phyloP scores from a whole-genome alignment of 2,329 filamentous ascomycete species.

The Beauveria pseudobassiana region DNA sequence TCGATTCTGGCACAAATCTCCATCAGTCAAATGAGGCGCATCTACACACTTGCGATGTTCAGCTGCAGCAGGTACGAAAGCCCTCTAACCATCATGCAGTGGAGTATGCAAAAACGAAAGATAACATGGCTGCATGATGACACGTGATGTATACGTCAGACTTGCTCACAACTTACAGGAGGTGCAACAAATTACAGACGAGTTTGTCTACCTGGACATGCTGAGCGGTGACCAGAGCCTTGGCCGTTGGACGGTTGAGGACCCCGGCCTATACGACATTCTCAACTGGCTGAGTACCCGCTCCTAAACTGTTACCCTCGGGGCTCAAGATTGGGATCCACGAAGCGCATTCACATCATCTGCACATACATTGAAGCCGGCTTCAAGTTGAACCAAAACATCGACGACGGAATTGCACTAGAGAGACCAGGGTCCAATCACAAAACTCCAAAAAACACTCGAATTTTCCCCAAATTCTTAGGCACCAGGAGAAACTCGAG shows the following conservation, averaged over 20 bases:
- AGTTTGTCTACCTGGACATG: constrained; percentile 49
- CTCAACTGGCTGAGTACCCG: constrained; percentile 48
- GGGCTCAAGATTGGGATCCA: background rate
- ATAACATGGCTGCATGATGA: background rate
- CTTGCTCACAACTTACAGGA: constrained; percentile 34
- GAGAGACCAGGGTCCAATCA: background rate
- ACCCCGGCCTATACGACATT: constrained; percentile 50
- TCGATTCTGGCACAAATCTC: constrained; percentile 42
- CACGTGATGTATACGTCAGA: background rate
- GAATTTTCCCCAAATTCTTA: no score
- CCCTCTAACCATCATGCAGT: background rate
- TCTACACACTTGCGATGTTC: constrained; percentile 47
- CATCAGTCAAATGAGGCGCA: constrained; percentile 38
- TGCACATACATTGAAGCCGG: background rate
- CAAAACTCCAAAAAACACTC: no score
- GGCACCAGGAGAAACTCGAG: background rate
- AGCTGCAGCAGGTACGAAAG: constrained; percentile 46
- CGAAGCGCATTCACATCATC: background rate
- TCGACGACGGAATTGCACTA: background rate
- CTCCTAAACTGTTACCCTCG: background rate
- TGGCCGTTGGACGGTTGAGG: constrained; percentile 56
- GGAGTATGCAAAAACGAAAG: background rate
- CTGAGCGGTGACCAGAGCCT: constrained; percentile 43
- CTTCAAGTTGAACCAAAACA: background rate
- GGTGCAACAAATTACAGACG: constrained; percentile 50